Evolutionary conservation across 208 protist species (phyloP).

Genomic region (Crithidia expoeki): DNA sequence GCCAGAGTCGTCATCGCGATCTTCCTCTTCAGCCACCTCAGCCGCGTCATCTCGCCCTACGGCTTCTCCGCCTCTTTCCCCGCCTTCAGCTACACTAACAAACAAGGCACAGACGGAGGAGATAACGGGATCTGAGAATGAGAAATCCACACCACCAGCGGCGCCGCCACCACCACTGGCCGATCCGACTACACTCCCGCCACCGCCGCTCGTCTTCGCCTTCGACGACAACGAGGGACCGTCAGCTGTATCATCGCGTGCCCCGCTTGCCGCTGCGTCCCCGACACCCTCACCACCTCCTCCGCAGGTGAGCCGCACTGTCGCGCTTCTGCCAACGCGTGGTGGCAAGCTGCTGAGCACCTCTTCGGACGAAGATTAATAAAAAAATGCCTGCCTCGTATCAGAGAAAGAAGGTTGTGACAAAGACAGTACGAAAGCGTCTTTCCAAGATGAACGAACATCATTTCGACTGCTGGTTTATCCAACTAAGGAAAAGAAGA

Average conservation of each 20-base stretch:
- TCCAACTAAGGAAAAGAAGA: too few relatives aligned
- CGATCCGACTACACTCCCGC: slow-evolving; percentile 9
- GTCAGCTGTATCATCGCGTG: slow-evolving; percentile 2
- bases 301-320: neutral
- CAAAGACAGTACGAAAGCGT: neutral
- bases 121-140: neutral
- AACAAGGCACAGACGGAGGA: neutral
- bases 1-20: neutral
- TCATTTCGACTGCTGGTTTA: too few relatives aligned
- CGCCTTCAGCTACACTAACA: neutral
- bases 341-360: slow-evolving; percentile 49
- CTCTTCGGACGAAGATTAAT: slow-evolving; percentile 48
- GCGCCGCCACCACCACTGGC: slow-evolving; percentile 10
- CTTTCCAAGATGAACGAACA: neutral
- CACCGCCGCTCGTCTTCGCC: slow-evolving; percentile 19
- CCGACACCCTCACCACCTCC: neutral
- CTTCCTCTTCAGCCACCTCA: neutral
- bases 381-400: neutral
- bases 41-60: neutral
- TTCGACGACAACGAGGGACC: slow-evolving; percentile 14
- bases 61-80: neutral
- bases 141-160: neutral
- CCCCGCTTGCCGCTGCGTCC: neutral
- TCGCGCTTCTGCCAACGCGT: slow-evolving; percentile 22
- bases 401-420: neutral